Evolutionary conservation across 352 stramenopile genomes (phyloP).

Genomic region (Globisporangium spiculum): DNA sequence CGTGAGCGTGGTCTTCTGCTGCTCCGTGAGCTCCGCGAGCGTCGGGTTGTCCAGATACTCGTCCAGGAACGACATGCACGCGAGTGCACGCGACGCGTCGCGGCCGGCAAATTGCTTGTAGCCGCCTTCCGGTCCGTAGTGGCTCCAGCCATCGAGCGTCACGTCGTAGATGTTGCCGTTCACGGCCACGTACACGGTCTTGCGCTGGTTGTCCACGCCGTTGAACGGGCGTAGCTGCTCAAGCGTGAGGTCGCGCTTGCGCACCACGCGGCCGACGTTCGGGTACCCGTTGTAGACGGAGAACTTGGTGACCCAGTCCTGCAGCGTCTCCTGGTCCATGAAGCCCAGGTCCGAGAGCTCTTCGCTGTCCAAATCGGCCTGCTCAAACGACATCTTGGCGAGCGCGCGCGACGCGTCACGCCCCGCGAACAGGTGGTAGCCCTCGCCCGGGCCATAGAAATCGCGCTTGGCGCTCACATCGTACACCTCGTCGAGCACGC

Average conservation of each 20-base stretch:
- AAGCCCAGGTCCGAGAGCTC: slow-evolving; percentile 75
- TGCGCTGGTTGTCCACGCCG: slow-evolving; percentile 73
- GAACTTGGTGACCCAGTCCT: slow-evolving; percentile 96
- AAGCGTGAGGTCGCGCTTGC: slow-evolving; percentile 67
- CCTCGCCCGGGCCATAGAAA: slow-evolving; percentile 95
- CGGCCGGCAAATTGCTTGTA: slow-evolving; percentile 97
- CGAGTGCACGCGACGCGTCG: slow-evolving; percentile 93
- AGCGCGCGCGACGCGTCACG: slow-evolving; percentile 92
- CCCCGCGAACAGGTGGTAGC: slow-evolving; percentile 96
- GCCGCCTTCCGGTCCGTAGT: slow-evolving; percentile 92
- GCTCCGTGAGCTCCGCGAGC: slow-evolving; percentile 90
- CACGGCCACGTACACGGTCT: slow-evolving; percentile 93
- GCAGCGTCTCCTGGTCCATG: slow-evolving; percentile 83
- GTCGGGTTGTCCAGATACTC: slow-evolving; percentile 91
- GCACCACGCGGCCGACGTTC: slow-evolving; percentile 91
- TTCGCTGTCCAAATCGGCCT: slow-evolving; percentile 86
- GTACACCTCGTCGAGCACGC: slow-evolving; percentile 94
- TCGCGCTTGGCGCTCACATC: slow-evolving; percentile 93
- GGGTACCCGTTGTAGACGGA: slow-evolving; percentile 95
- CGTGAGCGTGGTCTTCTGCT: slow-evolving; percentile 91
- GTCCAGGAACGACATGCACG: slow-evolving; percentile 96
- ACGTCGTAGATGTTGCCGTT: slow-evolving; percentile 97
- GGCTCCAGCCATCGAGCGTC: slow-evolving; percentile 90
- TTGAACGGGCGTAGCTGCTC: slow-evolving; percentile 86
- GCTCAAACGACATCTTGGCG: slow-evolving; percentile 96